Evolutionary conservation across 352 stramenopile genomes (phyloP), one percentile per base, ranked within the genome.

Genomic region (Globisporangium emineosum): DNA sequence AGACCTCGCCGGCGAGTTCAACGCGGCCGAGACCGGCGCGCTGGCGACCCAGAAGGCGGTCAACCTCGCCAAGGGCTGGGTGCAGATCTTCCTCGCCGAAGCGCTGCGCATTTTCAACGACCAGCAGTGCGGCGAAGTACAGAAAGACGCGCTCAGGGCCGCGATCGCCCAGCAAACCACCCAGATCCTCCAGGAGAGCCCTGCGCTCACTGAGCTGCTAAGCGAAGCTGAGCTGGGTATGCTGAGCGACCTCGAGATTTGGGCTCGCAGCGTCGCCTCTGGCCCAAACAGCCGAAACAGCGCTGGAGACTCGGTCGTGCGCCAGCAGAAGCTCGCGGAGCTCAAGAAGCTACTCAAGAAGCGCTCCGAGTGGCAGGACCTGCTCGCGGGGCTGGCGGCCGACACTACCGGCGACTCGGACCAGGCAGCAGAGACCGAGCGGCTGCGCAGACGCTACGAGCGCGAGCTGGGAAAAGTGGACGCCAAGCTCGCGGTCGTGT

Each of bases 331-430:
- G 59, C 72, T 68, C 12, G 62, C 62, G 6, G 74, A 88, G 42
- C 81, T 90, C n/a, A 74, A 67, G n/a, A 88, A 85, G 45, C 27
- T 88, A 25, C 67, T 93, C 19, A 77, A 63, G 27, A 91, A 93
- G 47, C 79, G 83, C 9, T 67, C 66, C 27, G 77, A 85, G 61
- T 66, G 79, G 23, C 69, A 73, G 10, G 57, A 67, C 8, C 63
- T 72, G 15, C 33, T 83, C 57, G 59, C 60, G 3, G 64, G 60
- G 0, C 29, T 88, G 21, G 52, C n/a, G 6, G 6, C 37, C n/a
- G 33, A 50, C 15, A 35, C 21, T 9, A 5, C 29, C 6, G 42
- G 10, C 25, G 33, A 25, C n/a, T 13, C 69, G 53, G 66, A 62
- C 2, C 57, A 70, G 0, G 60, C 68, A 8, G 23, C 63, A 5